Conservation (phyloP, 148 eudicot genomes). For the Chenopodium formosanum region DNA sequence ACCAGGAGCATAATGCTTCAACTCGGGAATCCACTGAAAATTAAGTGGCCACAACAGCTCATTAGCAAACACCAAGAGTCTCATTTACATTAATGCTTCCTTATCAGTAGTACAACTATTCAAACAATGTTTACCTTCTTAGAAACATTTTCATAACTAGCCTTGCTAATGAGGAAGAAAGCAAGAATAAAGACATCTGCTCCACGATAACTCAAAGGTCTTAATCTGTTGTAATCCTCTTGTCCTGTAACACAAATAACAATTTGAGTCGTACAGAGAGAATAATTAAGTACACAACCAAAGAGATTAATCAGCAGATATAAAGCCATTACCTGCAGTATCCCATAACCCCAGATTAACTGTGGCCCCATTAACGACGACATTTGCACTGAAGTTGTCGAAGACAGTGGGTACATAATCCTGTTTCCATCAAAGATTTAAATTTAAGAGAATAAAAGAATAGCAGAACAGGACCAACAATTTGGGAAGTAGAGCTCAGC, state of each 20-base stretch:
- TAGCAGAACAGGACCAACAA: background rate
- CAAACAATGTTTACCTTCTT: slow-evolving; percentile 59
- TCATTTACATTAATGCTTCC: background rate
- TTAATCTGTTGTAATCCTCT: slow-evolving; percentile 97
- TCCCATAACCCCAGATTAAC: slow-evolving; percentile 97
- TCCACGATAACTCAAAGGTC: slow-evolving; percentile 98
- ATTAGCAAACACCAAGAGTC: slow-evolving; percentile 20
- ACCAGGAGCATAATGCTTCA: slow-evolving; percentile 99
- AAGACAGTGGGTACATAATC: slow-evolving; percentile 98
- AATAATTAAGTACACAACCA: background rate
- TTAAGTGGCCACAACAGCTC: slow-evolving; percentile 10
- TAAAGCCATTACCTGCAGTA: slow-evolving; percentile 72
- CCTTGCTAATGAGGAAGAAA: slow-evolving; percentile 92
- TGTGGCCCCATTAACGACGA: slow-evolving; percentile 84
- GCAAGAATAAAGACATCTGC: slow-evolving; percentile 97
- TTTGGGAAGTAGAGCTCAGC: background rate
- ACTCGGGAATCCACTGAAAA: slow-evolving; percentile 96
- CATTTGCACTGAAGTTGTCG: slow-evolving; percentile 99
- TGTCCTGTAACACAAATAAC: slow-evolving; percentile 62
- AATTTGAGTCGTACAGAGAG: background rate
- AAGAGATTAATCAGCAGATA: background rate
- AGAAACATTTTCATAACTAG: slow-evolving; percentile 94
- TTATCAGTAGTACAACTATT: background rate
- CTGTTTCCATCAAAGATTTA: slow-evolving; percentile 43
- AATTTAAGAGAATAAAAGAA: background rate